Conservation (phyloP, 306 rosid species). For the Mucuna pruriens region DNA sequence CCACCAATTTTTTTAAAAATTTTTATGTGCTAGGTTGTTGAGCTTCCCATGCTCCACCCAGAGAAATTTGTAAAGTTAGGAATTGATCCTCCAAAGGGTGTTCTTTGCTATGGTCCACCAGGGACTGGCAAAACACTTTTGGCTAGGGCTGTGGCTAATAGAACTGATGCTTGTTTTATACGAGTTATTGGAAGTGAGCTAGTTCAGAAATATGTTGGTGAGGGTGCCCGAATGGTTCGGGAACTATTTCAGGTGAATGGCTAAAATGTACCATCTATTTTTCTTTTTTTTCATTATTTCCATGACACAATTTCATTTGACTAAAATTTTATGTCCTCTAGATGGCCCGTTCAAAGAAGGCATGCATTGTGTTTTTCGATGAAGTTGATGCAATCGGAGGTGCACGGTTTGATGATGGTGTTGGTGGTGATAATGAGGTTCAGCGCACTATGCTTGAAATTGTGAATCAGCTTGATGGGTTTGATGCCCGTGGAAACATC, state of each 20-base stretch:
- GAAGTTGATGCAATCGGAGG: slow-evolving; percentile 99
- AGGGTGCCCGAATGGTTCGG: slow-evolving; percentile 99
- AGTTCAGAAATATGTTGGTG: slow-evolving; percentile 98
- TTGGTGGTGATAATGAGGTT: slow-evolving; percentile 97
- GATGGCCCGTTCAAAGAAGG: slow-evolving; percentile 99
- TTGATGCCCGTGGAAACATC: slow-evolving; percentile 97
- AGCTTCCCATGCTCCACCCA: slow-evolving; percentile 99
- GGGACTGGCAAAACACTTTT: slow-evolving; percentile 99
- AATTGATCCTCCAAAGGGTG: slow-evolving; percentile 99
- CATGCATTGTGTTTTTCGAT: slow-evolving; percentile 95
- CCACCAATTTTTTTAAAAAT: slow-evolving; percentile 32
- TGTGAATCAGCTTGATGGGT: slow-evolving; percentile 98
- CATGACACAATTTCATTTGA: slow-evolving; percentile 1
- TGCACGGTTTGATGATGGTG: slow-evolving; percentile 98
- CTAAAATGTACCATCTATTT: neutral
- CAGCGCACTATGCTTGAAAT: slow-evolving; percentile 99
- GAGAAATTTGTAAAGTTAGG: slow-evolving; percentile 99
- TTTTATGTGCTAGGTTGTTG: slow-evolving; percentile 79
- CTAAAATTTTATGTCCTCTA: slow-evolving; percentile 38
- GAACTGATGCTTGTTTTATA: slow-evolving; percentile 98
- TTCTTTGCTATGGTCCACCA: slow-evolving; percentile 98
- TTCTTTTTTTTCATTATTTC: slow-evolving; percentile 17
- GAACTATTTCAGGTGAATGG: slow-evolving; percentile 87
- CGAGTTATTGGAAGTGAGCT: slow-evolving; percentile 99
- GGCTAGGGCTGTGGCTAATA: slow-evolving; percentile 98